Conservation (phyloP, 1,284 basidiomycete species). For the Cutaneotrichosporon daszewskae region DNA sequence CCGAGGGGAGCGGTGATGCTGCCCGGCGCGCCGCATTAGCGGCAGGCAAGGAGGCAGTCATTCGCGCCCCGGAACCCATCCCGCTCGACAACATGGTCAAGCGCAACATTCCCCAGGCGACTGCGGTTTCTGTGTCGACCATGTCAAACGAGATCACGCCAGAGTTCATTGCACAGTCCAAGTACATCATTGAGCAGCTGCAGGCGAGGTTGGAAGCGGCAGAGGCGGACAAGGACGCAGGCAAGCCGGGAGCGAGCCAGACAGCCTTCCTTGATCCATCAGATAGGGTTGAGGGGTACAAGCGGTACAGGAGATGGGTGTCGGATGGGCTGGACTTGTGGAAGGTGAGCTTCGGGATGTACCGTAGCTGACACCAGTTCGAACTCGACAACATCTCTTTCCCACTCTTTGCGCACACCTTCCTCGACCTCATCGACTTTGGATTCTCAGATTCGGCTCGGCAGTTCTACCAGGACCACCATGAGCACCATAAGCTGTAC, state of each 20-base stretch:
- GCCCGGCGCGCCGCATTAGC: slow-evolving; percentile 37
- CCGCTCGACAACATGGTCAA: slow-evolving; percentile 40
- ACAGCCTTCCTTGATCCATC: slow-evolving; percentile 65
- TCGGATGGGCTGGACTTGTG: slow-evolving; percentile 67
- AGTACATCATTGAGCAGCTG: slow-evolving; percentile 43
- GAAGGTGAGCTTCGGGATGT: slow-evolving; percentile 79
- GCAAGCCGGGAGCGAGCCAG: slow-evolving; percentile 53
- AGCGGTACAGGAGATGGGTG: slow-evolving; percentile 67
- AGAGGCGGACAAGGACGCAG: slow-evolving; percentile 68
- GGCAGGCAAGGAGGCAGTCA: slow-evolving; percentile 34
- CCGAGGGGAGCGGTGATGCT: slow-evolving; percentile 27
- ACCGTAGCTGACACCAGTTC: slow-evolving; percentile 54
- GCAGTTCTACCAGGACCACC: slow-evolving; percentile 68
- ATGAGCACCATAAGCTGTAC: slow-evolving; percentile 61
- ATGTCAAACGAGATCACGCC: slow-evolving; percentile 40
- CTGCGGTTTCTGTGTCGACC: slow-evolving; percentile 40
- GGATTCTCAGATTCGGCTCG: slow-evolving; percentile 85
- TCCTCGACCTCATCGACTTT: slow-evolving; percentile 85
- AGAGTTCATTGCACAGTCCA: slow-evolving; percentile 46
- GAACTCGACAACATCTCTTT: slow-evolving; percentile 88
- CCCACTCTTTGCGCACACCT: slow-evolving; percentile 96
- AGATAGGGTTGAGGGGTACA: slow-evolving; percentile 63
- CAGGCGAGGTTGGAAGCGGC: slow-evolving; percentile 56
- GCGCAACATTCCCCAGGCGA: slow-evolving; percentile 53
- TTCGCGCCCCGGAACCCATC: slow-evolving; percentile 37